A percentile compares a stretch with the other conserved stretches of the same genome.
Conservation (phyloP, 2,329 filamentous ascomycete species). For the Botrytis cinerea region DNA sequence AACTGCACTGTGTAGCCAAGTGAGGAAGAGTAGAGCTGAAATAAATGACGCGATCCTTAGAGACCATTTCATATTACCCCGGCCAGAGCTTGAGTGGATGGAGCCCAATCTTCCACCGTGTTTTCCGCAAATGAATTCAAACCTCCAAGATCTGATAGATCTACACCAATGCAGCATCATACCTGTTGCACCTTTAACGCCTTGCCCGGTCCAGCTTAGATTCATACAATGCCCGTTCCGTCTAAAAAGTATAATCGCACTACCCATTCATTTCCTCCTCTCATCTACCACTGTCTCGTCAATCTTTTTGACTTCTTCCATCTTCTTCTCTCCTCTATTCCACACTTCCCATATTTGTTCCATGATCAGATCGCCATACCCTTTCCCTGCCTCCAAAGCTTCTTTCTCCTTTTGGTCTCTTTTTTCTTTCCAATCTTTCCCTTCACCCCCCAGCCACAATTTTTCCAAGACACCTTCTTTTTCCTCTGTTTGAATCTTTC, state of each 20-base stretch:
- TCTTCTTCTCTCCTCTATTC: constrained; percentile 48
- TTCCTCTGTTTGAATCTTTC: constrained; percentile 24
- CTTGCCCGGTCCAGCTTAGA: not conserved
- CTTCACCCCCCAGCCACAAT: constrained; percentile 61
- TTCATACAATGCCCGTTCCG: not conserved
- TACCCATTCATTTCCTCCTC: constrained; percentile 23
- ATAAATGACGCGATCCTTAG: not conserved
- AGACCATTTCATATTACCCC: not conserved
- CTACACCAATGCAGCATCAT: not conserved
- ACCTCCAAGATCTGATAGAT: not conserved
- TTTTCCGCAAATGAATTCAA: not conserved
- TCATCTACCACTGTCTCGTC: constrained; percentile 34
- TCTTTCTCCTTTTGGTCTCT: constrained; percentile 40
- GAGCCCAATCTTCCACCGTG: not conserved
- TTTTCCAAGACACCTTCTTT: constrained; percentile 45
- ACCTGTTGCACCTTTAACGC: not conserved
- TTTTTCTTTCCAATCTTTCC: constrained; percentile 43
- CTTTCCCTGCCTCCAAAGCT: constrained; percentile 43
- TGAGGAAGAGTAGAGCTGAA: not conserved
- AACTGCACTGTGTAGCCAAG: not conserved
- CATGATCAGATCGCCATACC: constrained; percentile 47
- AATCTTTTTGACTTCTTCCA: constrained; percentile 32
- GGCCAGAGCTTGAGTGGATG: not conserved
- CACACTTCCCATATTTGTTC: constrained; percentile 51
- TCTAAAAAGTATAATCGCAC: constrained; percentile 6